Evolutionary conservation across 1,284 basidiomycete genomes (phyloP).

Genomic region (Ustilago curta): DNA sequence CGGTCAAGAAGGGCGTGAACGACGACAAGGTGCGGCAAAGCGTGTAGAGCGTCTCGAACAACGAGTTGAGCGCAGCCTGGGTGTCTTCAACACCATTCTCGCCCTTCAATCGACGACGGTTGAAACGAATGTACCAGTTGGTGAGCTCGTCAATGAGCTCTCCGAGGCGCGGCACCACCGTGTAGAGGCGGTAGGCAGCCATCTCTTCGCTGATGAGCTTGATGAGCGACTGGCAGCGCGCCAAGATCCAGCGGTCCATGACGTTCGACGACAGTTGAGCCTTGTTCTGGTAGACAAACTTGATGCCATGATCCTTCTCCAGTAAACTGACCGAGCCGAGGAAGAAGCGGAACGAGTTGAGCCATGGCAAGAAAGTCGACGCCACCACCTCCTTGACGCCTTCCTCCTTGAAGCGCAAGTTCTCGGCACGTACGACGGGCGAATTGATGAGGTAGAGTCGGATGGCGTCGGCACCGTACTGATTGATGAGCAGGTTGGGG

Average conservation of each 20-base stretch:
- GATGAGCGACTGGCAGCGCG: slow-evolving; percentile 95
- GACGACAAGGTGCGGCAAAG: slow-evolving; percentile 96
- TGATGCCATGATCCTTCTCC: slow-evolving; percentile 82
- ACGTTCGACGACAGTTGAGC: slow-evolving; percentile 89
- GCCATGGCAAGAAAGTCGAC: slow-evolving; percentile 95
- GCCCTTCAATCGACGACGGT: slow-evolving; percentile 93
- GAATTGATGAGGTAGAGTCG: slow-evolving; percentile 99
- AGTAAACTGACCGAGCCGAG: slow-evolving; percentile 91
- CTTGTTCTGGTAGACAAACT: slow-evolving; percentile 88
- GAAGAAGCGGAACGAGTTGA: slow-evolving; percentile 99
- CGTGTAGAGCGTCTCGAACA: slow-evolving; percentile 95
- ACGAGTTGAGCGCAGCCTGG: slow-evolving; percentile 87
- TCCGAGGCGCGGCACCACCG: slow-evolving; percentile 92
- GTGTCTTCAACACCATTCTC: slow-evolving; percentile 93
- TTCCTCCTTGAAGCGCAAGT: slow-evolving; percentile 96
- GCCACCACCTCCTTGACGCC: slow-evolving; percentile 97
- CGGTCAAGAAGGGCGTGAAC: slow-evolving; percentile 97
- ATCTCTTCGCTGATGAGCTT: slow-evolving; percentile 91
- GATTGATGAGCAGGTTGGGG: slow-evolving; percentile 88
- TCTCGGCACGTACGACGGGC: slow-evolving; percentile 96
- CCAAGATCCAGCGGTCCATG: slow-evolving; percentile 99
- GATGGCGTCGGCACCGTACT: slow-evolving; percentile 95
- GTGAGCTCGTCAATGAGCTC: slow-evolving; percentile 95
- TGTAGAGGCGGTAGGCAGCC: slow-evolving; percentile 96
- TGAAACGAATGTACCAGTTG: slow-evolving; percentile 99